A percentile compares a stretch with the other conserved stretches of the same genome.
These are phyloP conservation scores for Cryptococcus sp. DNA, from an alignment of 1,284 basidiomycete species.

Conservation along the genomic window DNA sequence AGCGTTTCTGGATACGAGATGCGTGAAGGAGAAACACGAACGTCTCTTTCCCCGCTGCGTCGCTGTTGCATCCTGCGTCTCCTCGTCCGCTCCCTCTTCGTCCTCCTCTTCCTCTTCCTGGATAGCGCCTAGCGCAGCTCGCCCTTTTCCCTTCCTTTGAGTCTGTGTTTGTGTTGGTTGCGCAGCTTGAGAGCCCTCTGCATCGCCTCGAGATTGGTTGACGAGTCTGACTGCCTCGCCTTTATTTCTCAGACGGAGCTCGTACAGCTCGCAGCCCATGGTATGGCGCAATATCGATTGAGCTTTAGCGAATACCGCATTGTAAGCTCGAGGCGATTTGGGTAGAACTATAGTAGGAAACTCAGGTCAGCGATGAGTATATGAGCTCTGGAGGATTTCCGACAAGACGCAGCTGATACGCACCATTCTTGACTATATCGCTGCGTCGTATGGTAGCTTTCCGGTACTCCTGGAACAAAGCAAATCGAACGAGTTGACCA, in stretches of 20 bases:
- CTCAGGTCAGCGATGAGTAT: neutral
- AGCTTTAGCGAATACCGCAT: constrained; percentile 32
- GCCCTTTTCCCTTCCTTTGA: constrained; percentile 20
- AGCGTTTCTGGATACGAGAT: neutral
- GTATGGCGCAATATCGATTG: constrained; percentile 31
- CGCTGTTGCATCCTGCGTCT: constrained; percentile 7
- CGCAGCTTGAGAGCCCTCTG: constrained; percentile 4
- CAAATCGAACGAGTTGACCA: constrained; percentile 40
- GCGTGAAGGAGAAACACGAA: constrained; percentile 7
- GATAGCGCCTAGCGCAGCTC: constrained; percentile 16
- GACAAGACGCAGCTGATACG: constrained; percentile 7
- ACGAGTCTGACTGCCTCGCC: constrained; percentile 11
- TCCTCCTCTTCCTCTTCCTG: constrained; percentile 26
- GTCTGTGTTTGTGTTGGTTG: constrained; percentile 10
- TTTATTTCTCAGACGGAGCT: constrained; percentile 35
- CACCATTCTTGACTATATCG: constrained; percentile 37
- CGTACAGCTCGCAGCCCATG: constrained; percentile 50
- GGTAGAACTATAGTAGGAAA: constrained; percentile 35
- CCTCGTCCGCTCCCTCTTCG: constrained; percentile 28
- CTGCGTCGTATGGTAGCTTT: constrained; percentile 35
- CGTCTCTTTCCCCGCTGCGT: constrained; percentile 19
- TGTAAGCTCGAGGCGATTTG: constrained; percentile 27
- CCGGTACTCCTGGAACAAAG: constrained; percentile 47
- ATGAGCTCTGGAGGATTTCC: neutral
- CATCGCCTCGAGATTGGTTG: constrained; percentile 3